Conservation (phyloP, 208 protist genomes). For the Acanthamoeba sp. region DNA sequence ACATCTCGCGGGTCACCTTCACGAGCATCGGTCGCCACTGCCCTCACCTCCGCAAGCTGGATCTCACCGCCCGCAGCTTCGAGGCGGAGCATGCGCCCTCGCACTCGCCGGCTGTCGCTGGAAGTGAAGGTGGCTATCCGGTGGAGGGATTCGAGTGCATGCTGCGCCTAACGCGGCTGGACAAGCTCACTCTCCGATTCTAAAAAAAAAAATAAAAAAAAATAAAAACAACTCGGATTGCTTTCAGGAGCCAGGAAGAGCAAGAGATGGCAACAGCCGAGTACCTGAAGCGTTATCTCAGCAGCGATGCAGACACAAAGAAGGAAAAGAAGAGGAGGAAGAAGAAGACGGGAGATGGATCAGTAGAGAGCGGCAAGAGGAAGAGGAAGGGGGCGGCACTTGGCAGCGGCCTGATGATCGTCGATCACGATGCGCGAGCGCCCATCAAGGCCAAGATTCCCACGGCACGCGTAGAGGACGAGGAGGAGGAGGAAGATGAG, state of each 20-base stretch:
- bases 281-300: slow-evolving; percentile 42
- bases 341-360: not conserved
- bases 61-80: not conserved
- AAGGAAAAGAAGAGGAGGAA: slow-evolving; percentile 1
- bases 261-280: slow-evolving; percentile 35
- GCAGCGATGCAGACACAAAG: not conserved
- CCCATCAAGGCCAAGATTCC: slow-evolving; percentile 33
- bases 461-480: not conserved
- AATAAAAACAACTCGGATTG: not conserved
- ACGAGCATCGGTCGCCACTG: not conserved
- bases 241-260: not conserved
- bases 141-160: slow-evolving; percentile 20
- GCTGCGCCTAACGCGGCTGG: not conserved
- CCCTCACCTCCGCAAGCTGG: not conserved
- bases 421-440: slow-evolving; percentile 23
- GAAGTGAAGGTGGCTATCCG: no score
- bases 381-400: not conserved
- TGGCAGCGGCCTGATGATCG: slow-evolving; percentile 38
- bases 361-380: not conserved
- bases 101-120: not conserved
- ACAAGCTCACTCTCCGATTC: not conserved
- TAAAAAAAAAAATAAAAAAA: not conserved
- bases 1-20: not conserved
- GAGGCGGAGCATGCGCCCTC: not conserved
- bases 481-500: slow-evolving; percentile 35